Conservation (phyloP, 768 basidiomycete genomes). For the Russula vinacea region DNA sequence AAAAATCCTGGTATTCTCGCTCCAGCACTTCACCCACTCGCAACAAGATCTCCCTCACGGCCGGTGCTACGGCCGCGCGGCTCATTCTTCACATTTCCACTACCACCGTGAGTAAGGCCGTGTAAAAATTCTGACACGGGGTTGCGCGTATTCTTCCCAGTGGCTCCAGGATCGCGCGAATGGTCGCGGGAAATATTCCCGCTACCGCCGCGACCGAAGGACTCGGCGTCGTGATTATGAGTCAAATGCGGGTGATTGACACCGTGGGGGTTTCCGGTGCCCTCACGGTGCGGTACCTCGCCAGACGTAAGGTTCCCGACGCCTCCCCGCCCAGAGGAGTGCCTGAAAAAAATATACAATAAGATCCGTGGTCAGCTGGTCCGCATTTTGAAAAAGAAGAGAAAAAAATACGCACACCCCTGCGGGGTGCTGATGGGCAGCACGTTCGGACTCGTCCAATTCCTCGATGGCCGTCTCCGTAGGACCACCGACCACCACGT, state of each 20-base stretch:
- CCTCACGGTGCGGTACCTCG: conserved; percentile 32
- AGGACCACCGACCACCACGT: conserved; percentile 42
- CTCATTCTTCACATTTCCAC: too few relatives aligned
- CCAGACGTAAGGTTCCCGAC: conserved; percentile 52
- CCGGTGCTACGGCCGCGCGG: too few relatives aligned
- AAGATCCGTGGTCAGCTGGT: neutral
- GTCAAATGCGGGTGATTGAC: conserved; percentile 11
- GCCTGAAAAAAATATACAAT: conserved; percentile 36
- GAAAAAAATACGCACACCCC: conserved; percentile 40
- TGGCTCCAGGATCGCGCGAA: conserved; percentile 38
- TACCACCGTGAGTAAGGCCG: neutral
- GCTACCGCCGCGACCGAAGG: conserved; percentile 56
- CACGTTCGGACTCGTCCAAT: conserved; percentile 40
- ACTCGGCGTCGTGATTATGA: conserved; percentile 36
- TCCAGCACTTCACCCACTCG: neutral
- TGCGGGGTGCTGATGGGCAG: conserved; percentile 31
- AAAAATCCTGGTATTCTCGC: neutral
- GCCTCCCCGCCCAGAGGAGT: conserved; percentile 72
- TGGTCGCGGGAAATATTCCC: conserved; percentile 50
- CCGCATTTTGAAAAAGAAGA: too few relatives aligned
- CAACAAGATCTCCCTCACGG: too few relatives aligned
- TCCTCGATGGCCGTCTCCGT: conserved; percentile 34
- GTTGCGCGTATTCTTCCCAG: neutral
- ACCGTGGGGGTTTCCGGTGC: conserved; percentile 18
- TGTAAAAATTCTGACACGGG: conserved; percentile 30